Evolutionary conservation across 106 monocot species (phyloP), one percentile per base, ranked within the genome.

Genomic region (Acorus calamus): DNA sequence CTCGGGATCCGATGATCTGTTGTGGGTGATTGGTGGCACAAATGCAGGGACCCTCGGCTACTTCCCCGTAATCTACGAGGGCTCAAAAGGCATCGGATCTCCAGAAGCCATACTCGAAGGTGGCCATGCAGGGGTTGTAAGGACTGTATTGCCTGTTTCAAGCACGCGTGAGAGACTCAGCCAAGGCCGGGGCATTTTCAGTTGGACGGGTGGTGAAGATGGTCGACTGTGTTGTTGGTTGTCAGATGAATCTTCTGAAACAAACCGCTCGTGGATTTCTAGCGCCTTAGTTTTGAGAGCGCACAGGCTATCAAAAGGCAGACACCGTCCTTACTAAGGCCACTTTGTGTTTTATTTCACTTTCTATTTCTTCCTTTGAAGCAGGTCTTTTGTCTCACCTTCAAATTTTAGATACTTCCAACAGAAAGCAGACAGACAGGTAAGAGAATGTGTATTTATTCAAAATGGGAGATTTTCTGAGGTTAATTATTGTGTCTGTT

Each of bases 201-300:
- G 82, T 57, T 98, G 96, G 96, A 88, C 78, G 2, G 96, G 96
- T 3, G 96, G 91, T 55, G 96, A 98, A 73, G 96, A 98, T 67
- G 96, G 91, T 4, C 79, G 87, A 6, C 58, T 98, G 8, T 91
- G 91, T 65, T 98, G 96, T 52, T 98, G 96, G 96, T 63, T 74
- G 44, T 84, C 87, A 0, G 87, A 78, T 48, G 82, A 78, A 49
- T 69, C 76, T 28, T 42, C 55, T 6, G 84, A 76, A 52, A 65
- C 64, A 5, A 87, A 83, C 50, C 66, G 57, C 0, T 94, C 86
- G 28, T 96, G 89, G 89, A 71, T 84, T 53, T 83, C 83, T 8
- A 84, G 55, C 66, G 44, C 79, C 2, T 63, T 94, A 41, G 79
- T 86, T 1, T 71, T 52, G 63, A 84, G 74, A 59, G 61, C 77